Evolutionary conservation across 1,284 basidiomycete genomes (phyloP), one percentile per base, ranked within the genome.

Genomic region (Testicularia cyperi): DNA sequence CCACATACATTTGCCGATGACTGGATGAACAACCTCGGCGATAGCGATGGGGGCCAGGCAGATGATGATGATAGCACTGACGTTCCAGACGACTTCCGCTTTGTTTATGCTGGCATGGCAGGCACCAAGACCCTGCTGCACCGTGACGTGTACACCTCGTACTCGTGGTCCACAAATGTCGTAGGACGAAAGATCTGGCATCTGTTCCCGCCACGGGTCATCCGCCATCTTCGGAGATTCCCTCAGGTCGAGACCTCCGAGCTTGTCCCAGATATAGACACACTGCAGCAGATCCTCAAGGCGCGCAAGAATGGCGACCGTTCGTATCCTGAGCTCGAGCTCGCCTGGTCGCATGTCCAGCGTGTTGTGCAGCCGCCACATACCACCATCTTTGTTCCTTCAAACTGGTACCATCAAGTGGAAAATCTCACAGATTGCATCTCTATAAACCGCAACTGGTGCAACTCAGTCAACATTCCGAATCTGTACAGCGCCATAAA

Each of bases 91-190:
- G 83, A 84, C 60, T 82, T 83, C 28, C 58, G 72, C 13, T 74
- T 74, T 51, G 68, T 65, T 37, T 72, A 74, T 36, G 70, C 69
- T 2, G 73, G 72, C 0, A 62, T 57, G 1, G 8, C 14, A 1
- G 58, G 62, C 0, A 65, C 65, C 0, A 31, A 26, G 6, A 73
- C 72, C 1, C 38, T 47, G 4, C 51, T 75, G 0, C 72, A 74
- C 33, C 48, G 68, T 15, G 73, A 75, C 28, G 70, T 45, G 57
- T 73, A 83, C 67, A 79, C 77, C 4, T 81, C 80, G 12, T 83
- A 83, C 65, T 82, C 81, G 14, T 83, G 82, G 80, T 81, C 80
- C 5, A 81, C 81, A 3, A 83, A 84, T 61, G 66, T 83, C 5
- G 75, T 79, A 14, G 83, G 83, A 0, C 65, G 78, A 6, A 84